phyloP scores from a whole-genome alignment of 768 basidiomycete genomes.

The Calocybe cyanea region DNA sequence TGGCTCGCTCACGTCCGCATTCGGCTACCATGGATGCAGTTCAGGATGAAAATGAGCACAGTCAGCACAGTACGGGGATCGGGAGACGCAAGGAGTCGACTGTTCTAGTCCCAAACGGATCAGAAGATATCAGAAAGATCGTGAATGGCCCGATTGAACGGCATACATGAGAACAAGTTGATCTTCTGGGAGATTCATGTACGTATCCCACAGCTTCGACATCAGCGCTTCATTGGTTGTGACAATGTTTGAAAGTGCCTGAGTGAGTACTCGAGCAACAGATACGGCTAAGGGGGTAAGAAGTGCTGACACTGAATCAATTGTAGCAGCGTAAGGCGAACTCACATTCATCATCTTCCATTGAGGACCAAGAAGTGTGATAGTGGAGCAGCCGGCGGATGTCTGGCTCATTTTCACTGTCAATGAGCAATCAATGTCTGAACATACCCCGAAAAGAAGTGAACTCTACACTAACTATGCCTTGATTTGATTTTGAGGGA shows the following conservation, averaged over 20 bases:
- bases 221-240: slow-evolving; percentile 64
- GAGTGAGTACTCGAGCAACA: slow-evolving; percentile 63
- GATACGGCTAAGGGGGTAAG: slow-evolving; percentile 44
- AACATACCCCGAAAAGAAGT: not conserved
- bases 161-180: slow-evolving; percentile 71
- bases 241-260: slow-evolving; percentile 81
- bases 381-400: slow-evolving; percentile 66
- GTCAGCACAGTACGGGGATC: slow-evolving; percentile 60
- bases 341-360: slow-evolving; percentile 58
- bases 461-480: slow-evolving; percentile 66
- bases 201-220: slow-evolving; percentile 57
- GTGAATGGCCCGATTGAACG: slow-evolving; percentile 6
- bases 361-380: slow-evolving; percentile 73
- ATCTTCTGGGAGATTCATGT: slow-evolving; percentile 67
- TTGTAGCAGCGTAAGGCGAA: slow-evolving; percentile 13
- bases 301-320: not conserved
- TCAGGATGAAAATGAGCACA: slow-evolving; percentile 66
- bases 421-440: slow-evolving; percentile 5
- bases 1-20: slow-evolving; percentile 49
- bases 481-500: slow-evolving; percentile 62
- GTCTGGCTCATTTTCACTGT: slow-evolving; percentile 66
- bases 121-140: slow-evolving; percentile 7
- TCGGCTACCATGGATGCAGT: slow-evolving; percentile 59
- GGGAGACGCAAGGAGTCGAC: slow-evolving; percentile 60
- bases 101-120: slow-evolving; percentile 23